Percentiles rank a stretch among this genome's conserved stretches.
phyloP scores from a whole-genome alignment of 2,329 filamentous ascomycete genomes.

The Albifimbria verrucaria region DNA sequence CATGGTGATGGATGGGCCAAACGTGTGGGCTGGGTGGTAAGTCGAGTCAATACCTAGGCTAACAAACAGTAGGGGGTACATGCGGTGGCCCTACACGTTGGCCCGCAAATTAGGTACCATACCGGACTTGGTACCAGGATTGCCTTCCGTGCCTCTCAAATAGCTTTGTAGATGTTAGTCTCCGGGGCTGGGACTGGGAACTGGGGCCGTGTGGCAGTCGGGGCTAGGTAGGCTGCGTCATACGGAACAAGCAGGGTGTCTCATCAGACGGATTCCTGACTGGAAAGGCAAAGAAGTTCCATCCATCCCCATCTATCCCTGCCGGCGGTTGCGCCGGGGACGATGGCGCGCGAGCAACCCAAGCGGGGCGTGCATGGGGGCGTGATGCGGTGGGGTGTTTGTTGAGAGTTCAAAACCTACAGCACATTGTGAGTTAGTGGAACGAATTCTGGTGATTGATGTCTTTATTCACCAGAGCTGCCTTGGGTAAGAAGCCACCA shows the following conservation, averaged over 20 bases:
- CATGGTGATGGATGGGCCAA: conserved; percentile 22
- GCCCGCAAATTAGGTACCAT: too few relatives aligned
- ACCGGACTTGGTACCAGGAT: conserved; percentile 1
- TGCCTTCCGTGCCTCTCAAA: conserved; percentile 5
- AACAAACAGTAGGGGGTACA: not conserved
- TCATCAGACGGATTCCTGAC: conserved; percentile 29
- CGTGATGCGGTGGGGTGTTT: too few relatives aligned
- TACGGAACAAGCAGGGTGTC: conserved; percentile 27
- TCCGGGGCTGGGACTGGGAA: not conserved
- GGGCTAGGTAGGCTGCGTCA: conserved; percentile 21
- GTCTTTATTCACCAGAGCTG: too few relatives aligned
- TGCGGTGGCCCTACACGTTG: not conserved
- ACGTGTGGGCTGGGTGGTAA: conserved; percentile 30
- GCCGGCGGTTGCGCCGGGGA: conserved; percentile 16
- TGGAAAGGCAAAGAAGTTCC: conserved; percentile 13
- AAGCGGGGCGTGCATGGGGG: not conserved
- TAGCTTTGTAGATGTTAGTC: conserved; percentile 6
- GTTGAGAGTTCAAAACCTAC: too few relatives aligned
- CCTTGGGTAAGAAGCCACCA: too few relatives aligned
- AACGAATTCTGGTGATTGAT: too few relatives aligned
- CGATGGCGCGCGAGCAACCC: conserved; percentile 13
- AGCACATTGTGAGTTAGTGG: too few relatives aligned
- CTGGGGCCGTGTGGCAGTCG: not conserved
- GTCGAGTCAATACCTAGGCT: conserved; percentile 19
- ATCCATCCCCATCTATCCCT: conserved; percentile 13